Percentiles rank a stretch among this genome's conserved stretches.
These are phyloP conservation scores for Pestalotiopsis fici DNA, from an alignment of 2,329 filamentous ascomycete genomes.

Conservation along the genomic window DNA sequence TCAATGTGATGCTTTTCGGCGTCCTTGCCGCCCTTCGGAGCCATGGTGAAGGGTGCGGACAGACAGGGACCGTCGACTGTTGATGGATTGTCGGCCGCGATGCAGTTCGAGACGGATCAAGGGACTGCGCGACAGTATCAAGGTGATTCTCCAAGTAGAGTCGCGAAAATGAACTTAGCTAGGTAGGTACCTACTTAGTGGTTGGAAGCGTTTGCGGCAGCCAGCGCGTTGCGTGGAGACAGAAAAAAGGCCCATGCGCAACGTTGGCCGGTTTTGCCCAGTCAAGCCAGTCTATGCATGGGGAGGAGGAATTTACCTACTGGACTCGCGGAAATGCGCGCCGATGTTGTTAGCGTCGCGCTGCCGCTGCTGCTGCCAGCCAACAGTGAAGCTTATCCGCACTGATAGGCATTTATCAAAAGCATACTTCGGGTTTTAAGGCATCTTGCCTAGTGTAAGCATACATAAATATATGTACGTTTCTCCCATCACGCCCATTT, in stretches of 20 bases:
- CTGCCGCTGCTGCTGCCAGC: too few relatives aligned
- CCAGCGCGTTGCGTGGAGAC: neutral
- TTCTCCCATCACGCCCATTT: too few relatives aligned
- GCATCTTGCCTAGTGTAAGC: neutral
- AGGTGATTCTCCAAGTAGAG: neutral
- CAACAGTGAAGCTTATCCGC: neutral
- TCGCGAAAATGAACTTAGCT: constrained; percentile 6
- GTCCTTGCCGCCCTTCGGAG: constrained; percentile 25
- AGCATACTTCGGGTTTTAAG: neutral
- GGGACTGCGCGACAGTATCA: neutral
- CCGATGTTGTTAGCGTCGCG: neutral
- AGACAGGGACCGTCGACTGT: neutral
- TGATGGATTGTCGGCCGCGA: constrained; percentile 31
- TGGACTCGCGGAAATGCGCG: neutral
- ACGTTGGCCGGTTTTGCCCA: neutral
- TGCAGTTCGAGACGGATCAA: neutral
- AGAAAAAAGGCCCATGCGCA: neutral
- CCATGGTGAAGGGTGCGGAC: constrained; percentile 22
- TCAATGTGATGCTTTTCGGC: constrained; percentile 47
- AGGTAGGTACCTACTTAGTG: neutral
- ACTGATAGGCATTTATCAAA: neutral
- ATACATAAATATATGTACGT: too few relatives aligned
- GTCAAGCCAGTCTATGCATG: neutral
- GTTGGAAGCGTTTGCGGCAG: neutral
- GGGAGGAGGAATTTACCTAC: too few relatives aligned